Percentiles rank a stretch among this genome's conserved stretches.
These are phyloP conservation scores for Helotiales sp. DNA, from an alignment of 2,329 filamentous ascomycete genomes.

Conservation along the genomic window DNA sequence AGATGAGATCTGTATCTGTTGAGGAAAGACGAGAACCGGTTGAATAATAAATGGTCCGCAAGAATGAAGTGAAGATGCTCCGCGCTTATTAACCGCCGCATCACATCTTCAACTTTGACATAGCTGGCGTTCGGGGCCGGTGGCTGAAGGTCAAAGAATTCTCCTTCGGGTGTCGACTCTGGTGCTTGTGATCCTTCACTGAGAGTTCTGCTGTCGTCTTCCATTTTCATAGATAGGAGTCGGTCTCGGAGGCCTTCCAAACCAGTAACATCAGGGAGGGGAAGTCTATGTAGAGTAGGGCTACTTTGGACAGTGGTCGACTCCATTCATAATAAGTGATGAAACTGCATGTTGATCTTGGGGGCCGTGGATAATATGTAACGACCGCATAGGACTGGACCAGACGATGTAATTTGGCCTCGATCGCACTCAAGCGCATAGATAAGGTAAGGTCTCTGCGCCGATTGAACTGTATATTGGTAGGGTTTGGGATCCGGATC, in stretches of 20 bases:
- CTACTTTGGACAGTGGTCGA: slow-evolving; percentile 3
- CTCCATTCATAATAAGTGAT: slow-evolving; percentile 2
- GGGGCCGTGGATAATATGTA: not conserved
- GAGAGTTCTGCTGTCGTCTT: not conserved
- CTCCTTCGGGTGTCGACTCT: not conserved
- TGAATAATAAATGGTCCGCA: slow-evolving; percentile 19
- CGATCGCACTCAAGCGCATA: not conserved
- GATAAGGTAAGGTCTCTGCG: not conserved
- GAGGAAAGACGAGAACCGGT: slow-evolving; percentile 23
- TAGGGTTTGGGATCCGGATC: not conserved
- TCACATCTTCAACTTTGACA: slow-evolving; percentile 17
- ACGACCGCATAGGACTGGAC: not conserved
- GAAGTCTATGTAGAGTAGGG: slow-evolving; percentile 4
- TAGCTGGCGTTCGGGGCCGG: slow-evolving; percentile 4
- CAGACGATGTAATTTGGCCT: not conserved
- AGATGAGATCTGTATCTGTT: slow-evolving; percentile 23
- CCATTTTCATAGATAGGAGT: not conserved
- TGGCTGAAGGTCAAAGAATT: slow-evolving; percentile 15
- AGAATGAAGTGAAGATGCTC: slow-evolving; percentile 26
- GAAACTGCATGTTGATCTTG: not conserved
- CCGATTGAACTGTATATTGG: not conserved
- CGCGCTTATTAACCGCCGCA: slow-evolving; percentile 15
- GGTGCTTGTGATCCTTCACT: not conserved
- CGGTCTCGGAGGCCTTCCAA: not conserved
- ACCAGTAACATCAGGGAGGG: not conserved